Conservation (phyloP, 805 yeast species). For the Zygotorulaspora florentina region DNA sequence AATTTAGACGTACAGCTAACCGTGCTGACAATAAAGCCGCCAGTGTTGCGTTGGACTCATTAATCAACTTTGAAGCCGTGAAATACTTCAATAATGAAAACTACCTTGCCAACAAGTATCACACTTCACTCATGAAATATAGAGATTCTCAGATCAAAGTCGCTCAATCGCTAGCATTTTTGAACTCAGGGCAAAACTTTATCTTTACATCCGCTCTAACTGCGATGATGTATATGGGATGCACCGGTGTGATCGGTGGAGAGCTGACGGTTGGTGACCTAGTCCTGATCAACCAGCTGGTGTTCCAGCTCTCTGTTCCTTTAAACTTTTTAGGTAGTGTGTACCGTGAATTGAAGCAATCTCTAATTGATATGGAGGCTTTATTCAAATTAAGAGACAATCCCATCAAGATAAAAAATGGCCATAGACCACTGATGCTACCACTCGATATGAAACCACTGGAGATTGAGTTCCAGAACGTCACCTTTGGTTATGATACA, state of each 20-base stretch:
- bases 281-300: slow-evolving; percentile 90
- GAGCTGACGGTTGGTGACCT: slow-evolving; percentile 87
- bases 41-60: slow-evolving; percentile 85
- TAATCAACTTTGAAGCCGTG: slow-evolving; percentile 91
- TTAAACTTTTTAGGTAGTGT: slow-evolving; percentile 93
- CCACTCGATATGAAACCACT: slow-evolving; percentile 45
- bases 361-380: slow-evolving; percentile 93
- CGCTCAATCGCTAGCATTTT: slow-evolving; percentile 76
- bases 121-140: slow-evolving; percentile 65
- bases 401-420: slow-evolving; percentile 60
- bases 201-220: slow-evolving; percentile 87
- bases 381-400: slow-evolving; percentile 79
- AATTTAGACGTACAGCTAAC: slow-evolving; percentile 84
- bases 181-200: slow-evolving; percentile 74
- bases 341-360: slow-evolving; percentile 89
- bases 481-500: slow-evolving; percentile 86
- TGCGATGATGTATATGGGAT: slow-evolving; percentile 97
- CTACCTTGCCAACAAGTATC: slow-evolving; percentile 75
- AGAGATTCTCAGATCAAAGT: slow-evolving; percentile 67
- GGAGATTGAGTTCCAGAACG: slow-evolving; percentile 84
- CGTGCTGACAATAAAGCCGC: slow-evolving; percentile 96
- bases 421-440: slow-evolving; percentile 58
- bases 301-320: slow-evolving; percentile 93
- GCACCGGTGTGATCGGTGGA: slow-evolving; percentile 85
- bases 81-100: slow-evolving; percentile 90